Evolutionary conservation across 1,139 yeast species (phyloP).

Genomic region (Kluyveromyces sp.): DNA sequence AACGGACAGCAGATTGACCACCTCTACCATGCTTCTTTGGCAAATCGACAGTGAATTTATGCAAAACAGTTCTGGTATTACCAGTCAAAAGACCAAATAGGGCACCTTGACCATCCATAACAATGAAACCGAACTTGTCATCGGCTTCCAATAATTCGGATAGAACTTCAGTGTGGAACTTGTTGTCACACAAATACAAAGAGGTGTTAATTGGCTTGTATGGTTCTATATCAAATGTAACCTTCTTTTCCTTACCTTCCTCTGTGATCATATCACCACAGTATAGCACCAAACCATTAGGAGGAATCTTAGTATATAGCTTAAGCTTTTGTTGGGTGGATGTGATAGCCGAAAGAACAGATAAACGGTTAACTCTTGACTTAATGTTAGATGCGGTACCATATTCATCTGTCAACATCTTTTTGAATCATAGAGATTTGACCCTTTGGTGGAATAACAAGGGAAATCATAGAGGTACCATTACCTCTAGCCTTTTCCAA

Average conservation of each 20-base stretch:
- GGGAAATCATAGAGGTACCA: slow-evolving; percentile 97
- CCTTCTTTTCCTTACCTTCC: slow-evolving; percentile 94
- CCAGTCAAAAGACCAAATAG: slow-evolving; percentile 94
- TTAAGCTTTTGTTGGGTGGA: slow-evolving; percentile 95
- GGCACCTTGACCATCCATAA: slow-evolving; percentile 99
- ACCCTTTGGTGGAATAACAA: slow-evolving; percentile 90
- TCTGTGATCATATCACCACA: slow-evolving; percentile 98
- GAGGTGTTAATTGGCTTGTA: slow-evolving; percentile 98
- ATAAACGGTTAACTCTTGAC: slow-evolving; percentile 91
- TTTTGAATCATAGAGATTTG: slow-evolving; percentile 84
- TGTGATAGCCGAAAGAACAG: slow-evolving; percentile 92
- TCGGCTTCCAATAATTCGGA: slow-evolving; percentile 91
- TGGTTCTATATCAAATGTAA: slow-evolving; percentile 92
- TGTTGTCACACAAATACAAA: slow-evolving; percentile 90
- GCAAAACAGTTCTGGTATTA: slow-evolving; percentile 91
- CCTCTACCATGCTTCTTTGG: slow-evolving; percentile 99
- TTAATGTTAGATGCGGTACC: slow-evolving; percentile 98
- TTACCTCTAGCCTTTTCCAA: slow-evolving; percentile 91
- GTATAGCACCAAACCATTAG: slow-evolving; percentile 88
- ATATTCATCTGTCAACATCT: slow-evolving; percentile 94
- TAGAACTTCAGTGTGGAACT: slow-evolving; percentile 94
- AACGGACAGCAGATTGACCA: slow-evolving; percentile 99
- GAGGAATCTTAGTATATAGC: slow-evolving; percentile 81
- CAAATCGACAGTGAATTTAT: slow-evolving; percentile 92
- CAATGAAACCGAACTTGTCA: slow-evolving; percentile 92